Evolutionary conservation across 2,329 filamentous ascomycete genomes (phyloP), one percentile per base, ranked within the genome.

Genomic region (Ascochyta clinopodiicola): DNA sequence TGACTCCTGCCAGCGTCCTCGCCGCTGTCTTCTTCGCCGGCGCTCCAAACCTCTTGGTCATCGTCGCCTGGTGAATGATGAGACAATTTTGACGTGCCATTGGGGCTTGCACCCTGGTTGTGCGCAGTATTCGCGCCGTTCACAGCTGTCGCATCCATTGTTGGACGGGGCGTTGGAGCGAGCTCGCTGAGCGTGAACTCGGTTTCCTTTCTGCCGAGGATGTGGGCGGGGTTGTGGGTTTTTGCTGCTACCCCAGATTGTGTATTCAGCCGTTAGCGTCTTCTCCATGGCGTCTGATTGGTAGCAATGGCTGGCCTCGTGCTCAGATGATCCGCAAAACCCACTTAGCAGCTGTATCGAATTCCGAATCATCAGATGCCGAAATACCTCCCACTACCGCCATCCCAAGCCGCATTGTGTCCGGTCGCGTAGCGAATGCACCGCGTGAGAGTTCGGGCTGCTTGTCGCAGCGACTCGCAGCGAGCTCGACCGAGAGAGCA

Each of bases 1-100:
- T 66, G 65, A 60, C 66, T 66, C 27, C 70, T 62, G 54, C 73
- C 72, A 17, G 69, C 75, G 27, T 77, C 76, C 12, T 76, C 75
- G 45, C 63, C 74, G 57, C 75, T 79, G 65, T 78, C 80, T 37
- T 65, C 72, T 31, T 73, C 73, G 31, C 67, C 70, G 29, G 55
- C 63, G 51, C 70, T 75, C 70, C 71, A 75, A 32, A 59, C 57
- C 57, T 75, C 72, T 39, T 69, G 65, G 32, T 69, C 69, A 39
- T 69, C 69, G 54, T 74, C 70, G 39, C 57, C 68, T 15, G 70
- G 71, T 17, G 72, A 74, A 29, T 71, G 70, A 10, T 73, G 70
- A 27, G 71, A 73, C 42, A 69, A 56, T 61, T 74, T 74, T 1
- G 64, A 49, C 25, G 64, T 62, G 43, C 64, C 63, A 32, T 73